Conservation (phyloP, 2,329 filamentous ascomycete genomes). For the Colletotrichum falcatum region DNA sequence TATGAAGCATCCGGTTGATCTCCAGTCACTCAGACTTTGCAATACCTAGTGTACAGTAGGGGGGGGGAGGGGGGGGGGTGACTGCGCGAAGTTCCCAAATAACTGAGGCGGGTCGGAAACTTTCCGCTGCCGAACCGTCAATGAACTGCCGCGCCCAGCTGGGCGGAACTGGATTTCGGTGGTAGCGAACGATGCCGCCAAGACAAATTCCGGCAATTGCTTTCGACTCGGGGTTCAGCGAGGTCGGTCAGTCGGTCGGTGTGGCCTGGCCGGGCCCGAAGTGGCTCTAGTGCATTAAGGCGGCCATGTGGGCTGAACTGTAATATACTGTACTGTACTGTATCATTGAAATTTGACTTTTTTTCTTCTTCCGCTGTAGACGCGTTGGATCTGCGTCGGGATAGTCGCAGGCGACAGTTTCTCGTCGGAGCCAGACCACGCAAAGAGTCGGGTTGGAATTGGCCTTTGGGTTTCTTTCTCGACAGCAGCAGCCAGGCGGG, state of each 20-base stretch:
- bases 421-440: constrained; percentile 23
- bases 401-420: constrained; percentile 21
- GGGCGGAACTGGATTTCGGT: not conserved
- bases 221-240: no score
- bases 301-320: not conserved
- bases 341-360: not conserved
- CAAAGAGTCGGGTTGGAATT: constrained; percentile 2
- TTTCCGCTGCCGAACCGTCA: not conserved
- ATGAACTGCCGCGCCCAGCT: not conserved
- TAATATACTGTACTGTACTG: not conserved
- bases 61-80: no score
- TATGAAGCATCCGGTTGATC: not conserved
- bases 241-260: no score
- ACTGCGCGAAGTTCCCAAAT: not conserved
- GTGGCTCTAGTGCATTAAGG: not conserved
- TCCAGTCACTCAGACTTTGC: not conserved
- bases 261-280: not conserved
- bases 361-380: not conserved
- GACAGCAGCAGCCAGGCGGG: constrained; percentile 2
- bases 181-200: not conserved
- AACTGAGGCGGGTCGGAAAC: not conserved
- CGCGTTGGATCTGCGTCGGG: constrained; percentile 29
- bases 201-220: no score
- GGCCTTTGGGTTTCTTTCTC: constrained; percentile 7
- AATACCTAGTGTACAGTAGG: no score